These are phyloP conservation scores for Trametes maxima DNA, from an alignment of 768 basidiomycete genomes.

Conservation along the genomic window DNA sequence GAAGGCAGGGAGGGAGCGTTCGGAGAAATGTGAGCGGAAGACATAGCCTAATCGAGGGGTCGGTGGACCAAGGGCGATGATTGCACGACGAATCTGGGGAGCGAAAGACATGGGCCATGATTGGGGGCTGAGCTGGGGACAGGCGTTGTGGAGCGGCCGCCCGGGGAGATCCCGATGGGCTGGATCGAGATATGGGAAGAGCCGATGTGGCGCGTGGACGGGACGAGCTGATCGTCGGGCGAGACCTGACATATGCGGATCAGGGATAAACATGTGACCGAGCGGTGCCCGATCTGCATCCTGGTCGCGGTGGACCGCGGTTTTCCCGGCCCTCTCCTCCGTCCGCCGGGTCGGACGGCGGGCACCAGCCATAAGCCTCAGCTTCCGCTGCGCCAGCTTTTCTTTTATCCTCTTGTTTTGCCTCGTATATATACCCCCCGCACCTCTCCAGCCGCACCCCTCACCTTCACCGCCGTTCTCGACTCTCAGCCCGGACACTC, in stretches of 20 bases:
- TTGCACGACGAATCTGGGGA: not conserved
- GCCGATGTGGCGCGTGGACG: constrained; percentile 1
- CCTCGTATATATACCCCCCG: constrained; percentile 14
- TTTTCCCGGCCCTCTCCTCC: constrained; percentile 19
- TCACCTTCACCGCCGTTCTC: not conserved
- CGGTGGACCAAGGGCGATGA: not conserved
- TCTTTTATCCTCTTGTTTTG: not conserved
- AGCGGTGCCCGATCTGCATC: not conserved
- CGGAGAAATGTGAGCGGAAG: constrained; percentile 2
- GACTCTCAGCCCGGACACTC: not conserved
- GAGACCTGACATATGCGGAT: not conserved
- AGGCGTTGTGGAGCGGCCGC: constrained; percentile 16
- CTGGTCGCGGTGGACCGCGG: not conserved
- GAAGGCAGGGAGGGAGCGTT: not conserved
- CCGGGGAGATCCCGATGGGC: constrained; percentile 11
- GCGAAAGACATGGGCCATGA: not conserved
- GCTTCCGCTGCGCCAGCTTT: not conserved
- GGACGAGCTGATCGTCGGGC: not conserved
- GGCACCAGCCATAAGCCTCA: constrained; percentile 3
- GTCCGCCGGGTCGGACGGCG: not conserved
- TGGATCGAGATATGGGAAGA: constrained; percentile 7
- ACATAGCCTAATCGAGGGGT: not conserved
- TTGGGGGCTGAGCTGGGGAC: not conserved
- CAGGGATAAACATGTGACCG: constrained; percentile 13
- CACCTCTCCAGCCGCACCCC: not conserved